Conservation (phyloP, 805 yeast species). For the Candida takata region DNA sequence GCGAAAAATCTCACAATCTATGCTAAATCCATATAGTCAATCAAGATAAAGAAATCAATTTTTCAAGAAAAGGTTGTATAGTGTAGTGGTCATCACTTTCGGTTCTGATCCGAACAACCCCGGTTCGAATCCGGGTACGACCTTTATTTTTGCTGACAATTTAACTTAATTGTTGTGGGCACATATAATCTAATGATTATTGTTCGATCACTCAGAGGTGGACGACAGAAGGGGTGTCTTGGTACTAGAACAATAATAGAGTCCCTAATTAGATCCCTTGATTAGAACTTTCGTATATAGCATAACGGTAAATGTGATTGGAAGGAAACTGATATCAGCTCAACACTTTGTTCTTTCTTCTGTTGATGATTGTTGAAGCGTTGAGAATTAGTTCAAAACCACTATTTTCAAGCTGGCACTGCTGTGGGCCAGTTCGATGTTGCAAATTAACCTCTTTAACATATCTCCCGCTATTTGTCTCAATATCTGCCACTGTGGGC, state of each 20-base stretch:
- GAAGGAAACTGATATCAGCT: too few species aligned
- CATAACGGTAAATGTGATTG: too few species aligned
- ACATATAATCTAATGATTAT: too few species aligned
- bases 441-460: slow-evolving; percentile 13
- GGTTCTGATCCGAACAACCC: slow-evolving; percentile 24
- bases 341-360: slow-evolving; percentile 28
- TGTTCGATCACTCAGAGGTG: too few species aligned
- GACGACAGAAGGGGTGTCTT: too few species aligned
- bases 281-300: too few species aligned
- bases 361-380: slow-evolving; percentile 34
- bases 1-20: too few species aligned
- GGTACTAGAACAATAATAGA: too few species aligned
- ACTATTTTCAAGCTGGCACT: slow-evolving; percentile 13
- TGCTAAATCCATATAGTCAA: too few species aligned
- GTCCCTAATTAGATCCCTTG: too few species aligned
- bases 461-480: slow-evolving; percentile 15
- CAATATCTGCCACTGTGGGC: slow-evolving; percentile 17
- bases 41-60: too few species aligned
- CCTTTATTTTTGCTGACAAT: slow-evolving; percentile 6
- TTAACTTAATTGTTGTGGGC: not conserved
- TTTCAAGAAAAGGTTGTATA: slow-evolving; percentile 5
- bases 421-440: slow-evolving; percentile 5
- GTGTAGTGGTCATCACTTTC: slow-evolving; percentile 23
- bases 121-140: slow-evolving; percentile 26
- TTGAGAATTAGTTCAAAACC: slow-evolving; percentile 31